Conservation (phyloP, 176 grass and related monocot species). For the Poa pratensis region DNA sequence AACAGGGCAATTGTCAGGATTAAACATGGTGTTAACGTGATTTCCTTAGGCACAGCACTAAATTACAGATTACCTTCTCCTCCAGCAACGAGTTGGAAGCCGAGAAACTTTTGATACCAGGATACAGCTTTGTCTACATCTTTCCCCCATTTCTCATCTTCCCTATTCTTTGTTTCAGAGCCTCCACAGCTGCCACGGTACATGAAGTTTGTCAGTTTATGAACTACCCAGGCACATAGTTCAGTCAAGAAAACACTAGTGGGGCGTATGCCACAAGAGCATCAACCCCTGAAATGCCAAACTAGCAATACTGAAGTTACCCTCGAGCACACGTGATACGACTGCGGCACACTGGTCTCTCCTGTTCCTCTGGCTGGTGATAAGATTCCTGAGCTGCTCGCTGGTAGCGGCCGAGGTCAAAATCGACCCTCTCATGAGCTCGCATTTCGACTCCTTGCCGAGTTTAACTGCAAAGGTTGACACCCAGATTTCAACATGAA, state of each 20-base stretch:
- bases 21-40: neutral
- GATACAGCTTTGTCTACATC: constrained; percentile 38
- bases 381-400: constrained; percentile 40
- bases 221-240: neutral
- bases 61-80: constrained; percentile 45
- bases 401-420: constrained; percentile 9
- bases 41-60: neutral
- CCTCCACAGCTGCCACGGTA: constrained; percentile 45
- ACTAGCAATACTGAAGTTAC: constrained; percentile 42
- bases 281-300: neutral
- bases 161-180: constrained; percentile 44
- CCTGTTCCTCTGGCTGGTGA: constrained; percentile 38
- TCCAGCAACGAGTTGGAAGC: constrained; percentile 46
- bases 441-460: constrained; percentile 37
- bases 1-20: constrained; percentile 16
- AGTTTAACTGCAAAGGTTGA: constrained; percentile 52
- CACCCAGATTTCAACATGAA: constrained; percentile 17
- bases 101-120: constrained; percentile 69
- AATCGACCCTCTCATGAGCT: constrained; percentile 32
- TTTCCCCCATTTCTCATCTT: constrained; percentile 34
- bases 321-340: constrained; percentile 41
- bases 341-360: constrained; percentile 32
- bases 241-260: constrained; percentile 1
- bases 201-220: constrained; percentile 17
- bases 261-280: neutral